Percentiles rank a stretch among this genome's conserved stretches.
Evolutionary conservation across 2,329 filamentous ascomycete genomes (phyloP).

Genomic region (Aspergillus cejpii): DNA sequence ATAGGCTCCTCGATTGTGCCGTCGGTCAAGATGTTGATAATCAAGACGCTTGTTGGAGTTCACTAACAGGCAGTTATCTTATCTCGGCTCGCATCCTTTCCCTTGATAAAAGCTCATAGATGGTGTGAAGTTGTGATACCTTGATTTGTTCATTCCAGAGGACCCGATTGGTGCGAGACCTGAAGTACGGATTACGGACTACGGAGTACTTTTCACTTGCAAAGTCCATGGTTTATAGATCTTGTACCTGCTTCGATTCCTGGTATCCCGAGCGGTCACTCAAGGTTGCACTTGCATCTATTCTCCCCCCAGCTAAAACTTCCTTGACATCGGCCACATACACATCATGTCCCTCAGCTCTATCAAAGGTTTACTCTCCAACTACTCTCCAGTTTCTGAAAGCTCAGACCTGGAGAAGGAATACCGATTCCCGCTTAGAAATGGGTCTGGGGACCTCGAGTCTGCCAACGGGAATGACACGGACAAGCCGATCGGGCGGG

Average conservation of each 20-base stretch:
- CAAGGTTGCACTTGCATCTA: not conserved
- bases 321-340: not conserved
- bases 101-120: not conserved
- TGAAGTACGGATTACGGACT: too few relatives aligned
- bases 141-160: not conserved
- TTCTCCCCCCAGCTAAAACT: too few relatives aligned
- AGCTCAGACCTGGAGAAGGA: slow-evolving; percentile 27
- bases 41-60: not conserved
- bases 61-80: not conserved
- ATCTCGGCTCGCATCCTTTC: not conserved
- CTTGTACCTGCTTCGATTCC: not conserved
- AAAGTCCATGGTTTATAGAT: too few relatives aligned
- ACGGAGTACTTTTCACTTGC: too few relatives aligned
- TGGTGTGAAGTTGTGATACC: not conserved
- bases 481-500: slow-evolving; percentile 6
- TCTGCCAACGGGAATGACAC: slow-evolving; percentile 13
- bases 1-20: slow-evolving; percentile 12
- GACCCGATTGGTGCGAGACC: too few relatives aligned
- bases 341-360: slow-evolving; percentile 28
- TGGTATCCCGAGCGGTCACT: not conserved
- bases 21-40: slow-evolving; percentile 9
- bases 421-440: slow-evolving; percentile 12
- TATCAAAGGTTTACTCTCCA: slow-evolving; percentile 26
- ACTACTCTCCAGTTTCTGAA: slow-evolving; percentile 22
- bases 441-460: slow-evolving; percentile 12